A percentile compares a stretch with the other conserved stretches of the same genome.
These are phyloP conservation scores for Nicotiana rustica DNA, from an alignment of 305 asterid genomes.

Conservation along the genomic window DNA sequence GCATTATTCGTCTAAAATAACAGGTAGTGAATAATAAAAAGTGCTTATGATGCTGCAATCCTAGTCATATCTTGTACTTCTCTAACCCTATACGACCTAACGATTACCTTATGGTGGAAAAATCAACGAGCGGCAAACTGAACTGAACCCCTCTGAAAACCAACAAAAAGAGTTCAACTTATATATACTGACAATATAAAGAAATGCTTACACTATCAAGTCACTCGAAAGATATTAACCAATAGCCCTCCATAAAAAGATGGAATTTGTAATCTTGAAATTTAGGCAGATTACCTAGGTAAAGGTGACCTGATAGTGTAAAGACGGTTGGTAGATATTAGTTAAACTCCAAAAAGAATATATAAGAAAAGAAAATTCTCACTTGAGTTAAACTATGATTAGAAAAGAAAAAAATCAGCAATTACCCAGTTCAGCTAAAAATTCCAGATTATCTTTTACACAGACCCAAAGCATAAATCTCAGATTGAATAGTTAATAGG, in stretches of 20 bases:
- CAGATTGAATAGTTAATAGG: neutral
- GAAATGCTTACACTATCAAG: no score
- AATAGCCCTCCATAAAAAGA: no score
- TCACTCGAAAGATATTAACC: no score
- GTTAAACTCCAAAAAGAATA: no score
- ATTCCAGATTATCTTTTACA: neutral
- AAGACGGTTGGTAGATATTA: no score
- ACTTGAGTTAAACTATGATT: neutral
- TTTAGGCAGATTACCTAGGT: no score
- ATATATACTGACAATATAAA: no score
- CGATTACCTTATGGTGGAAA: neutral
- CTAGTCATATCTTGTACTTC: neutral
- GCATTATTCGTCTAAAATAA: neutral
- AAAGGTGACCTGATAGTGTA: no score
- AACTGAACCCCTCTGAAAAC: neutral
- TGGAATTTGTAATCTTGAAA: no score
- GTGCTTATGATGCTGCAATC: constrained; percentile 5
- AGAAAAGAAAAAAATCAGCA: neutral
- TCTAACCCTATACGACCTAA: neutral
- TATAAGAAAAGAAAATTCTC: neutral
- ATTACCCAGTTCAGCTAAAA: neutral
- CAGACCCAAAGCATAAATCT: neutral
- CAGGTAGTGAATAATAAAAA: neutral
- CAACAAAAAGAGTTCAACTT: neutral
- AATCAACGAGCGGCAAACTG: neutral